Conservation (phyloP, 139 green algal genomes). For the Chlorella sp. region DNA sequence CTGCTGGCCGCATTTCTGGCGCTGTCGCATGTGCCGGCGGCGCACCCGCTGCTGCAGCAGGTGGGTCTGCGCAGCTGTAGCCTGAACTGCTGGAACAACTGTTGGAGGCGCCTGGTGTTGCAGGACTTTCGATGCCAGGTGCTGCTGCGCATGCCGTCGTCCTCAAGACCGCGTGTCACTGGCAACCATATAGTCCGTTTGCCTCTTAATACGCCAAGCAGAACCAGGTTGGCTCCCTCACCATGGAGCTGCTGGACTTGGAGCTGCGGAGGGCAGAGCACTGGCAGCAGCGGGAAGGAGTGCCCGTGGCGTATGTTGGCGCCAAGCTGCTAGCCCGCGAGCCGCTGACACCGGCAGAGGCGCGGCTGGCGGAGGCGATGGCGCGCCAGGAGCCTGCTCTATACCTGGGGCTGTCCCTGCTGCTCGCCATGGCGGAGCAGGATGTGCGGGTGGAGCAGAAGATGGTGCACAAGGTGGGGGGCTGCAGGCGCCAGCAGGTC, state of each 20-base stretch:
- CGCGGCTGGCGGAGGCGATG: conserved; percentile 67
- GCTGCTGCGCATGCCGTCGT: no score
- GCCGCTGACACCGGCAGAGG: conserved; percentile 46
- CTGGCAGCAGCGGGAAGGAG: conserved; percentile 51
- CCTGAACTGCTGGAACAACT: neutral
- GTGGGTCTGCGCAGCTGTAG: neutral
- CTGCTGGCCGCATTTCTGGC: conserved; percentile 81
- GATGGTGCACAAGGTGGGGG: conserved; percentile 92
- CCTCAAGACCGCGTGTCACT: no score
- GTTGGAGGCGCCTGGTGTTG: no score
- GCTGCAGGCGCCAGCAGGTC: neutral
- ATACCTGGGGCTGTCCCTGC: conserved; percentile 80
- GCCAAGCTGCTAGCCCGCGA: conserved; percentile 13
- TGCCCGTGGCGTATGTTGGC: conserved; percentile 28
- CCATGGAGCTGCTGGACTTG: conserved; percentile 85
- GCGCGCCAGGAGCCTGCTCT: conserved; percentile 83
- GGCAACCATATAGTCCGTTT: neutral
- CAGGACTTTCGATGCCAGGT: no score
- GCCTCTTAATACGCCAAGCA: neutral
- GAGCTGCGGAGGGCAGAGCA: conserved; percentile 80
- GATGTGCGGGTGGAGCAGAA: conserved; percentile 78
- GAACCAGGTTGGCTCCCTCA: conserved; percentile 78
- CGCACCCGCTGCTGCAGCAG: conserved; percentile 65
- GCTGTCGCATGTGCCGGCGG: conserved; percentile 81
- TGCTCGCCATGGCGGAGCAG: conserved; percentile 91